These are phyloP conservation scores for Colletotrichum tabaci DNA, from an alignment of 2,329 filamentous ascomycete genomes.

Conservation along the genomic window DNA sequence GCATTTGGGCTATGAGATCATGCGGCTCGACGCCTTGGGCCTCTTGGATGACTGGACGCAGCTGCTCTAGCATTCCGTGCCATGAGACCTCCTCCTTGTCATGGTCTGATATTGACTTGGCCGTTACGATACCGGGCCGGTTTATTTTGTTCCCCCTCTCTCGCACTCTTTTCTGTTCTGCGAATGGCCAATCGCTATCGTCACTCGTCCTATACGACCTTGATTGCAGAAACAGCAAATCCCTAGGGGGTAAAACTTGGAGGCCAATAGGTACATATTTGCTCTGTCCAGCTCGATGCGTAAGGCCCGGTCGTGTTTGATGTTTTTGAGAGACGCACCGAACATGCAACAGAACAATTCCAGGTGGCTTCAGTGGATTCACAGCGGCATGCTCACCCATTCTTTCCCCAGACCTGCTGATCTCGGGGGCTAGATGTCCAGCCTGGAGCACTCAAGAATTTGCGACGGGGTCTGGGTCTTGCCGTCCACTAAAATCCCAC, in stretches of 20 bases:
- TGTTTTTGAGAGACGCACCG: no score
- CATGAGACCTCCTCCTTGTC: background rate
- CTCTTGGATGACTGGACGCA: background rate
- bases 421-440: background rate
- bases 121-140: no score
- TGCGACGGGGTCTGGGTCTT: background rate
- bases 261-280: background rate
- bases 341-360: slow-evolving; percentile 7
- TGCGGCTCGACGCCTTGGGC: background rate
- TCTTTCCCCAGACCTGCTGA: slow-evolving; percentile 16
- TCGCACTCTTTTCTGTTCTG: background rate
- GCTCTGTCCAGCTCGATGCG: no score
- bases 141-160: no score
- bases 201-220: background rate
- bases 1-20: background rate
- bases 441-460: background rate
- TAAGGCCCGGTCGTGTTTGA: background rate
- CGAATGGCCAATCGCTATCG: slow-evolving; percentile 1
- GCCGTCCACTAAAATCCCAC: background rate
- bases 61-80: background rate
- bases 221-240: background rate
- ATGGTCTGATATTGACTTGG: background rate
- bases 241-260: background rate
- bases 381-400: background rate
- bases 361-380: background rate